Conservation (phyloP, 2,329 filamentous ascomycete genomes). For the Paecilomyces variotii region DNA sequence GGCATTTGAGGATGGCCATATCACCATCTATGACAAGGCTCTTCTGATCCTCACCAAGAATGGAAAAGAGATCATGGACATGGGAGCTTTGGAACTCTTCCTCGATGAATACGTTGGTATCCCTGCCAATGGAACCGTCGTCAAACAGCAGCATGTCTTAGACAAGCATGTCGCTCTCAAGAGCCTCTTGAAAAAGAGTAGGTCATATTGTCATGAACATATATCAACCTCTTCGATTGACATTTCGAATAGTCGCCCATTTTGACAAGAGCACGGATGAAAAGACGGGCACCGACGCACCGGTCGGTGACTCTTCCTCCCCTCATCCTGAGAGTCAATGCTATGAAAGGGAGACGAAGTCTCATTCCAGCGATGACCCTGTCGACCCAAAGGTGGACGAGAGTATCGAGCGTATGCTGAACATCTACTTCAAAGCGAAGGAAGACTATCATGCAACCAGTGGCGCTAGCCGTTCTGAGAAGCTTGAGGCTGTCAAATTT, state of each 20-base stretch:
- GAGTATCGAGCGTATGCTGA: constrained; percentile 16
- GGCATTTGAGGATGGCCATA: constrained; percentile 24
- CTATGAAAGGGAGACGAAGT: background rate
- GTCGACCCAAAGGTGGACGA: constrained; percentile 10
- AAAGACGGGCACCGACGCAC: background rate
- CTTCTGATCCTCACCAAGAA: constrained; percentile 26
- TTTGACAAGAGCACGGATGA: background rate
- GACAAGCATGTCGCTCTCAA: constrained; percentile 20
- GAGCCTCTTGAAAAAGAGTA: constrained; percentile 17
- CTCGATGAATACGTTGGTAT: constrained; percentile 32
- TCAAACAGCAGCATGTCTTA: constrained; percentile 16
- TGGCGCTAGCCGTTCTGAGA: constrained; percentile 13
- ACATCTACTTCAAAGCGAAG: constrained; percentile 28
- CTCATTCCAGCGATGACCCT: constrained; percentile 1
- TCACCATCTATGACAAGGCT: constrained; percentile 35
- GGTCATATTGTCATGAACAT: background rate
- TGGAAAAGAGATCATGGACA: constrained; percentile 20
- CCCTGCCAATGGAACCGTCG: constrained; percentile 9
- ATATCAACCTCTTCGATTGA: background rate
- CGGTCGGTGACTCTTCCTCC: background rate
- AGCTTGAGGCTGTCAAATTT: constrained; percentile 26
- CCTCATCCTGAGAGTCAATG: background rate
- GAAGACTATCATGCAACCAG: constrained; percentile 26
- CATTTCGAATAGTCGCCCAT: background rate
- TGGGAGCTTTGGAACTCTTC: constrained; percentile 30